Evolutionary conservation across 306 rosid genomes (phyloP), one percentile per base, ranked within the genome.

Genomic region (Datisca glomerata): DNA sequence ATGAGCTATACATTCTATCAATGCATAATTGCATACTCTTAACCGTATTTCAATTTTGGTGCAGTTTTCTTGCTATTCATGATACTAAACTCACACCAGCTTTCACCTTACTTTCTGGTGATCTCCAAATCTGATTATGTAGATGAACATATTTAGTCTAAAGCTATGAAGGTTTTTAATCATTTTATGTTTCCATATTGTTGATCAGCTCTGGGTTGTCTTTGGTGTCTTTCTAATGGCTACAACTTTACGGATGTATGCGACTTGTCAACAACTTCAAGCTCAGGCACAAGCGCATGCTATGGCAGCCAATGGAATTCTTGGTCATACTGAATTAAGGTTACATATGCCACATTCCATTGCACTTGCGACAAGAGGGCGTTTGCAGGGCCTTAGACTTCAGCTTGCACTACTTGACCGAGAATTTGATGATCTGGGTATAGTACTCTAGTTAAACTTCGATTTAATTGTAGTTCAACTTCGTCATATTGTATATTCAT

Each of bases 171-270:
- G n/a, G n/a, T n/a, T n/a, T n/a, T n/a, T n/a, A n/a, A n/a, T n/a
- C n/a, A n/a, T n/a, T n/a, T n/a, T n/a, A n/a, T n/a, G n/a, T n/a
- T n/a, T n/a, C n/a, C n/a, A n/a, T n/a, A n/a, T n/a, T n/a, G n/a
- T n/a, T n/a, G n/a, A n/a, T 51, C 45, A 83, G 94, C 93, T 89
- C 7, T 89, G 95, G 98, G 69, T 84, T 28, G 95, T 89, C 53
- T 93, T 89, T 21, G 98, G 95, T 45, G 98, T 89, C 63, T 89
- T 89, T 70, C 49, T 89, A 71, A 80, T 80, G 95, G 95, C 98
- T 33, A 89, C 98, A 49, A 78, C 84, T 22, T 66, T 84, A 55
- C 70, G 98, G 73, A 84, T 89, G 98, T 89, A 89, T 12, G 98
- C 98, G 32, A 83, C 97, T 37, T 89, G 94, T 67, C 97, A 89